A percentile compares a stretch with the other conserved stretches of the same genome.
phyloP scores from a whole-genome alignment of 2,329 filamentous ascomycete genomes.

The Alternaria angustiovoidea region DNA sequence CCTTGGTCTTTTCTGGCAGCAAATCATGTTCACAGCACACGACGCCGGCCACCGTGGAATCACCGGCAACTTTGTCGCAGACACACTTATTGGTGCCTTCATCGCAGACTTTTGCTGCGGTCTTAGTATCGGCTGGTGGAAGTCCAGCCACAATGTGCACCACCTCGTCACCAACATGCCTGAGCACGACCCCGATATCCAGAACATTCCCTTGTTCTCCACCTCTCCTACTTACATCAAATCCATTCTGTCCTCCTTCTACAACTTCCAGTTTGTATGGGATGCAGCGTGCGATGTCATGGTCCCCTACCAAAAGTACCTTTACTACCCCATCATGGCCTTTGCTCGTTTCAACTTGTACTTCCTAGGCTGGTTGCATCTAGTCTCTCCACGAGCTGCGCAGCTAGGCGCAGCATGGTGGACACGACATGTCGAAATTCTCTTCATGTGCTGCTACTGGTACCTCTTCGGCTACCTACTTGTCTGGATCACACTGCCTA shows the following conservation, averaged over 20 bases:
- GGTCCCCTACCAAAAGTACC: conserved; percentile 77
- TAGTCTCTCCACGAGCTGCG: conserved; percentile 74
- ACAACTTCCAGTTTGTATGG: conserved; percentile 80
- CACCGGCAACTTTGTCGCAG: conserved; percentile 65
- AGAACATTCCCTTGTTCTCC: conserved; percentile 84
- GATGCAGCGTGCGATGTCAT: conserved; percentile 76
- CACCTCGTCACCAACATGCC: conserved; percentile 72
- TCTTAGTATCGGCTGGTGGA: conserved; percentile 74
- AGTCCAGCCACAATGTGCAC: conserved; percentile 73
- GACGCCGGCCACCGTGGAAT: conserved; percentile 72
- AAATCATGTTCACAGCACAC: conserved; percentile 74
- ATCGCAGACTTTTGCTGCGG: conserved; percentile 72
- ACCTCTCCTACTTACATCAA: conserved; percentile 82
- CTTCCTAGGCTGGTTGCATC: conserved; percentile 78
- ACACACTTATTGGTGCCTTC: conserved; percentile 69
- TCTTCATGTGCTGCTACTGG: conserved; percentile 84
- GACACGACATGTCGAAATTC: conserved; percentile 82
- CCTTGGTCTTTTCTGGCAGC: conserved; percentile 72
- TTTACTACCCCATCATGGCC: conserved; percentile 82
- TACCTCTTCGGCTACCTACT: conserved; percentile 85
- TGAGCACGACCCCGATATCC: conserved; percentile 54
- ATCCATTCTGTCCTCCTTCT: conserved; percentile 80
- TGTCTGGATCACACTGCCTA: conserved; percentile 75
- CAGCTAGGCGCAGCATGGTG: conserved; percentile 80
- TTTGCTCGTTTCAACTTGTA: conserved; percentile 91